Base-by-base conservation (phyloP, 108 stramenopile genomes). In the Skeletonema costatum region DNA sequence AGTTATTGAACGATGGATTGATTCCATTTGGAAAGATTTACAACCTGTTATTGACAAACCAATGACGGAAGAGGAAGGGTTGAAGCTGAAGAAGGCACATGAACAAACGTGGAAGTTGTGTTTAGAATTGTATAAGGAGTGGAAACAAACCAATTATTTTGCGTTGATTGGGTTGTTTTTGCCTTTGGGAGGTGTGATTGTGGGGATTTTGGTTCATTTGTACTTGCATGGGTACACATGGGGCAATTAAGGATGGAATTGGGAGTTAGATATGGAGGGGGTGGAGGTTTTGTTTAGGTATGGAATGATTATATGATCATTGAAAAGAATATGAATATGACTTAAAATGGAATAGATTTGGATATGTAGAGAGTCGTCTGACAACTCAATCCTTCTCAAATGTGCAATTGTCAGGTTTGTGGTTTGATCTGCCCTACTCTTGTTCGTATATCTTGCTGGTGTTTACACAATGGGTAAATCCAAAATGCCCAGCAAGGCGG, bases 1-100 rank as follows among this genome's bases (percentile, higher is more conserved):
- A 39, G 87, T 89, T 12, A 87, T 92, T 73, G 74, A 81, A 10
- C 68, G 77, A 13, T 84, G 83, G 83, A 84, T 75, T 38, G 61
- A 75, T 35, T 59, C 21, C 5, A 84, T 84, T 7, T 79, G 77
- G 77, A 56, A 21, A 21, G 79, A 84, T 32, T 76, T 84, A 75
- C 65, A 66, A 29, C 66, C 61, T 17, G 78, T 71, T 8, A 29
- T 56, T 29, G 53, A 56, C 25, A 60, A 67, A 3, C 21, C 62
- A 13, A 38, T 36, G 41, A 42, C 53, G 0, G 32, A 25, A 0
- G 16, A 33, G 17, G 66, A 60, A 4, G 32, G 19, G 16, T 17
- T 44, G 35, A 30, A 32, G 11, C 51, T 80, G 42, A 60, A 80
- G 3, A 73, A 42, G 60, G 72, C 79, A 12, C 32, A 59, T 46